phyloP scores from a whole-genome alignment of 2,329 filamentous ascomycete species.

The Mollisiaceae sp. region DNA sequence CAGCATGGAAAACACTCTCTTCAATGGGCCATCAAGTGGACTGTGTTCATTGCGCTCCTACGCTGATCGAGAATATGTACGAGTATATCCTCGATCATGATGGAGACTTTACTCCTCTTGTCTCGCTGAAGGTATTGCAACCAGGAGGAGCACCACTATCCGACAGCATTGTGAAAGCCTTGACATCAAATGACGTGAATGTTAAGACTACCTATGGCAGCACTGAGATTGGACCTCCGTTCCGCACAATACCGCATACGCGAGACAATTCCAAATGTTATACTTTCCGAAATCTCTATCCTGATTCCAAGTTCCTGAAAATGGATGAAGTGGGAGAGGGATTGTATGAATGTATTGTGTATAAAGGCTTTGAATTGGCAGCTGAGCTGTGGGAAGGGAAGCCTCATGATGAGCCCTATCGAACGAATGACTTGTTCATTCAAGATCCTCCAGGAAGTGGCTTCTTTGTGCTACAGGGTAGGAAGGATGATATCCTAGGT shows the following conservation, averaged over 20 bases:
- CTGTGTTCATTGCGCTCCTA: conserved; percentile 41
- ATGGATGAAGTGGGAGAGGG: conserved; percentile 41
- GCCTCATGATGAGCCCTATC: conserved; percentile 37
- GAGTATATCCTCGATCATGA: conserved; percentile 37
- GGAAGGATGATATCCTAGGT: conserved; percentile 42
- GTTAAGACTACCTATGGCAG: conserved; percentile 44
- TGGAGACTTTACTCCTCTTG: conserved; percentile 38
- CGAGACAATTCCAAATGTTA: conserved; percentile 39
- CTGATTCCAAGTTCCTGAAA: conserved; percentile 36
- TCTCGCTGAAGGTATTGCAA: conserved; percentile 41
- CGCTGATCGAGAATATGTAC: conserved; percentile 42
- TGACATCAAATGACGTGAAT: conserved; percentile 39
- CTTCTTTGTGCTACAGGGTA: conserved; percentile 39
- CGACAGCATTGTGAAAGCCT: conserved; percentile 34
- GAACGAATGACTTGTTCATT: conserved; percentile 42
- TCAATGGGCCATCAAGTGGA: conserved; percentile 39
- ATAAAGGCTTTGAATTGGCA: conserved; percentile 42
- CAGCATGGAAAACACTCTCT: conserved; percentile 37
- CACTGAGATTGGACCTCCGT: conserved; percentile 43
- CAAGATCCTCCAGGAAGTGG: conserved; percentile 41
- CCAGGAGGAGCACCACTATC: conserved; percentile 42
- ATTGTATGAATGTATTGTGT: conserved; percentile 41
- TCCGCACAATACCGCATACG: conserved; percentile 41
- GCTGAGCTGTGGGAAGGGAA: conserved; percentile 41
- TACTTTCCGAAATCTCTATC: conserved; percentile 39